Conservation (phyloP, 768 basidiomycete species). For the Albatrellus ellisii region DNA sequence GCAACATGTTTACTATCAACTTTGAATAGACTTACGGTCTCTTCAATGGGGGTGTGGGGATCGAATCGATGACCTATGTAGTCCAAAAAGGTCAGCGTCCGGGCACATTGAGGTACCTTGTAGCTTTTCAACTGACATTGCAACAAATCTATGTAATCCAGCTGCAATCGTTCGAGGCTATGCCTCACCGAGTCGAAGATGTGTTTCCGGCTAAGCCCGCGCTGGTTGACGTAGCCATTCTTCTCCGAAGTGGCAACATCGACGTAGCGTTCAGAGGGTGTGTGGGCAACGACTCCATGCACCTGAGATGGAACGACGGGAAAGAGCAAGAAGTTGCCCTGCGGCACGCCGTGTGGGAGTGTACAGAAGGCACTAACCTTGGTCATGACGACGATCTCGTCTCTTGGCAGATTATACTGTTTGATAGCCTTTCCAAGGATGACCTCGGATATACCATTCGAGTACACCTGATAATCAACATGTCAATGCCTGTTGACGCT, state of each 20-base stretch:
- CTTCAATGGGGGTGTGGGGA: conserved; percentile 22
- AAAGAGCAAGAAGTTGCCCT: not conserved
- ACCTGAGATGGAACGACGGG: not conserved
- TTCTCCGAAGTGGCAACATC: conserved; percentile 23
- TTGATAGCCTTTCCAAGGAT: conserved; percentile 66
- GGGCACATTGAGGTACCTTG: not conserved
- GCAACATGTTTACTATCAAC: not conserved
- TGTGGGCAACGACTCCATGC: not conserved
- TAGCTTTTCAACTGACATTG: conserved; percentile 24
- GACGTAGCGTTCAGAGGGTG: conserved; percentile 19
- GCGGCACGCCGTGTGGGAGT: not conserved
- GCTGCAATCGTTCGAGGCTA: conserved; percentile 27
- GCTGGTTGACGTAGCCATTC: conserved; percentile 23
- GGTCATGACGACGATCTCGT: conserved; percentile 67
- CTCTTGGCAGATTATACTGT: conserved; percentile 49
- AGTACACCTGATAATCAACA: conserved; percentile 38
- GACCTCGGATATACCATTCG: conserved; percentile 50
- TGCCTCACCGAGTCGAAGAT: conserved; percentile 41
- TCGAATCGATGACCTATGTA: conserved; percentile 22
- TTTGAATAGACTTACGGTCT: conserved; percentile 4
- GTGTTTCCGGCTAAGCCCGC: conserved; percentile 30
- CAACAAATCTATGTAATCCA: conserved; percentile 46
- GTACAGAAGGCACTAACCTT: conserved; percentile 14
- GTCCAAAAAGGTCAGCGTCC: not conserved
- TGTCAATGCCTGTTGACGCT: not conserved